Evolutionary conservation across 768 basidiomycete species (phyloP).

Genomic region (Mycena albidolilacea): DNA sequence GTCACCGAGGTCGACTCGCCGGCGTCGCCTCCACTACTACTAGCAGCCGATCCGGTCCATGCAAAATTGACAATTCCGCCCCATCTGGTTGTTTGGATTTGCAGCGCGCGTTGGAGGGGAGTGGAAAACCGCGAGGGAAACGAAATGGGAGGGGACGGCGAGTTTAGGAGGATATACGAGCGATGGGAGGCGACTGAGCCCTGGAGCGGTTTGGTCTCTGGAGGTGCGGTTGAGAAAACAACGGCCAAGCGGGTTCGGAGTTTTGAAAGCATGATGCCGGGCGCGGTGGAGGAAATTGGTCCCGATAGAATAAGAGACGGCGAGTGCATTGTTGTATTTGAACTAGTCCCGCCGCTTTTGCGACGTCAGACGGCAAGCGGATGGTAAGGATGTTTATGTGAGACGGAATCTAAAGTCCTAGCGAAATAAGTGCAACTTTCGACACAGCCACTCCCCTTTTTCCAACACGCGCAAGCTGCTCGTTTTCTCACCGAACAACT

Average conservation of each 20-base stretch:
- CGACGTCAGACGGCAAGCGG: slow-evolving; percentile 20
- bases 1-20: slow-evolving; percentile 55
- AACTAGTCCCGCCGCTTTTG: not conserved
- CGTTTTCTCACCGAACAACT: slow-evolving; percentile 58
- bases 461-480: not conserved
- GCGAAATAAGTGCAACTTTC: no score
- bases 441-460: no score
- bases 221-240: slow-evolving; percentile 14
- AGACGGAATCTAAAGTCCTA: not conserved
- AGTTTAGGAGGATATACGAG: slow-evolving; percentile 71
- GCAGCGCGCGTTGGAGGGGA: slow-evolving; percentile 65
- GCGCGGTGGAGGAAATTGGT: not conserved
- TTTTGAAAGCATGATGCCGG: not conserved
- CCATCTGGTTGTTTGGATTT: slow-evolving; percentile 59
- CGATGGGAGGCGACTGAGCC: slow-evolving; percentile 69
- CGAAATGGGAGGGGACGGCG: slow-evolving; percentile 60
- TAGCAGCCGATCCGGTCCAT: slow-evolving; percentile 60
- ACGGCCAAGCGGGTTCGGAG: slow-evolving; percentile 15
- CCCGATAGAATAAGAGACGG: not conserved
- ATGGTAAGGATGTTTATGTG: not conserved
- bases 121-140: slow-evolving; percentile 66
- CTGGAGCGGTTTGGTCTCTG: slow-evolving; percentile 4
- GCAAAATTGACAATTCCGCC: slow-evolving; percentile 75
- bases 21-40: slow-evolving; percentile 28
- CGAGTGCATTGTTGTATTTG: not conserved